A percentile compares a stretch with the other conserved stretches of the same genome.
Evolutionary conservation across 495 filamentous ascomycete genomes (phyloP).

Genomic region (Evernia prunastri): DNA sequence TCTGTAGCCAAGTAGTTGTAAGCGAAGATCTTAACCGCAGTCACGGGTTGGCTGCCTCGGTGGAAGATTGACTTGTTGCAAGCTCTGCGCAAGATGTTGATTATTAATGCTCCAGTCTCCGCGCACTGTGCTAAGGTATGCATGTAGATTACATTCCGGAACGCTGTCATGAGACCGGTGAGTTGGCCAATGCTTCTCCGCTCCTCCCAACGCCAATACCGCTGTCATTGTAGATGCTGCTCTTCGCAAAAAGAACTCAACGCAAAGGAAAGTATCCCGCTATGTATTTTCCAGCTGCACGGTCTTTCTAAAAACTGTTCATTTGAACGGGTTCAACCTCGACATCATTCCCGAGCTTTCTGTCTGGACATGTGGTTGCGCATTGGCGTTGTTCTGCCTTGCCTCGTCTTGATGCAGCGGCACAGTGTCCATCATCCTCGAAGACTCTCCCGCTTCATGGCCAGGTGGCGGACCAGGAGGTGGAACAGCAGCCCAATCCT

Average conservation of each 20-base stretch:
- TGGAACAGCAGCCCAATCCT: slow-evolving; percentile 29
- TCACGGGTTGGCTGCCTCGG: no score
- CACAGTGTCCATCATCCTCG: slow-evolving; percentile 11
- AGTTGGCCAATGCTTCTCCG: not conserved
- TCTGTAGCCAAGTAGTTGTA: not conserved
- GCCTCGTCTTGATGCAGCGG: slow-evolving; percentile 10
- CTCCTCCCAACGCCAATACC: not conserved
- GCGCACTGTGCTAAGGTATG: not conserved
- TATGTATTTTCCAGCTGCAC: not conserved
- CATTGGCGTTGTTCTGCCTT: not conserved
- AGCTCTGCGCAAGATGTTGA: not conserved
- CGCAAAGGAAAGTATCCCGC: not conserved
- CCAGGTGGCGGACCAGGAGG: slow-evolving; percentile 22
- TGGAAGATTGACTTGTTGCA: not conserved
- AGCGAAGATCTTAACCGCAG: no score
- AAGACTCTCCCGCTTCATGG: slow-evolving; percentile 15
- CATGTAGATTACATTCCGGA: not conserved
- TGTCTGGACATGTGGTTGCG: slow-evolving; percentile 9
- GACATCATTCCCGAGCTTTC: slow-evolving; percentile 5
- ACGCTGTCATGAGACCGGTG: not conserved
- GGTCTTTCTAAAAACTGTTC: not conserved
- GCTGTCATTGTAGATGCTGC: not conserved
- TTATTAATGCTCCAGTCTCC: not conserved
- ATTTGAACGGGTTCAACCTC: slow-evolving; percentile 21
- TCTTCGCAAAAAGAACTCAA: not conserved